These are phyloP conservation scores for Posidonia oceanica DNA, from an alignment of 116 monocot species.

Conservation along the genomic window DNA sequence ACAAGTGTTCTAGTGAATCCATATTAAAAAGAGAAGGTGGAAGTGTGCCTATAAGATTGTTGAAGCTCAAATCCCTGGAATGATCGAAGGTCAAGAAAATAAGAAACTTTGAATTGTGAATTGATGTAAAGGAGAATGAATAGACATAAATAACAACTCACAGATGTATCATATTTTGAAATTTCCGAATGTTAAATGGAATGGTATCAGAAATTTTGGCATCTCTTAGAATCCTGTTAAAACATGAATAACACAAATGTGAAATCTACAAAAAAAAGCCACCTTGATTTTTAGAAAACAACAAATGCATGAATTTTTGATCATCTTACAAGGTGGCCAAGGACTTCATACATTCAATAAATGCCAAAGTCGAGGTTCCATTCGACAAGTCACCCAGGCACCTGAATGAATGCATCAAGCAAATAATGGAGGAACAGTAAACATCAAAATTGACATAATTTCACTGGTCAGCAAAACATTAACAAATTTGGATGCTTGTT, in stretches of 20 bases:
- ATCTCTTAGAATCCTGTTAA: neutral
- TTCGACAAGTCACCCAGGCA: slow-evolving; percentile 44
- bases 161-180: neutral
- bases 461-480: neutral
- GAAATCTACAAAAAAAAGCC: neutral
- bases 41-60: slow-evolving; percentile 62
- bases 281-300: too few species aligned
- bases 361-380: slow-evolving; percentile 56
- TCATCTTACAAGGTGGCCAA: slow-evolving; percentile 50
- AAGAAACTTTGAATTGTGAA: neutral
- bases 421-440: neutral
- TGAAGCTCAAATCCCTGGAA: slow-evolving; percentile 46
- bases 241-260: neutral
- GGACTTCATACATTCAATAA: slow-evolving; percentile 54
- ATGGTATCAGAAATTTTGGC: neutral
- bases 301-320: neutral
- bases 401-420: neutral
- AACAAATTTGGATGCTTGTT: too few species aligned
- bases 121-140: neutral
- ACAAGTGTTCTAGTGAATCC: slow-evolving; percentile 45
- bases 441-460: neutral
- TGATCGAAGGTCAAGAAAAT: neutral
- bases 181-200: slow-evolving; percentile 5
- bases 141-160: slow-evolving; percentile 25
- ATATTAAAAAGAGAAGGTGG: slow-evolving; percentile 63